Evolutionary conservation across 75 land plant species (phyloP), one percentile per base, ranked within the genome.

Genomic region (Picea glauca): DNA sequence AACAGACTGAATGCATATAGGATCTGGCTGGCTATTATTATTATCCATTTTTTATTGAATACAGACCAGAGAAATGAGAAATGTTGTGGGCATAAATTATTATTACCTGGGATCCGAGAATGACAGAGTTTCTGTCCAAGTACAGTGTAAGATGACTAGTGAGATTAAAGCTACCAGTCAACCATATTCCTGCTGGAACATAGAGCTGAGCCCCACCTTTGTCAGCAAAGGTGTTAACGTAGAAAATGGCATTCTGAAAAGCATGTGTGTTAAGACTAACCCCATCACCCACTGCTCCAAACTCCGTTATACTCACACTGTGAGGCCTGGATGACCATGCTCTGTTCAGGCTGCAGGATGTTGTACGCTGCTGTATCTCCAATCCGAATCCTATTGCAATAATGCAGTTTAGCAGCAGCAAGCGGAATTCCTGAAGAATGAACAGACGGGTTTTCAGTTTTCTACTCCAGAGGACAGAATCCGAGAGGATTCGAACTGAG

Each of bases 251-350:
- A 88, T 94, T 91, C 78, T 94, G 85, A 80, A 94, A 94, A 11
- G 98, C 98, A 77, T 85, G 89, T 13, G 98, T 94, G 83, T 94
- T 94, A 50, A 91, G 86, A 11, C 91, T 89, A 62, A 84, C 79
- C 33, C 98, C 98, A 90, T 94, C 94, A 59, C 98, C 96, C 23
- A 94, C 92, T 20, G 98, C 98, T 35, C 98, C 98, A 89, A 94
- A 94, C 50, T 94, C 98, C 5, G 90, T 89, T 72, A 94, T 91
- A 8, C 91, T 77, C 38, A 94, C 93, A 74, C 89, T 89, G 77
- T 94, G 96, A 31, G 98, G 93, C 79, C 98, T 74, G 57, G 57
- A 9, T 3, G 54, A 50, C 7, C 43, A 64, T 32, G 79, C 76
- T 33, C 46, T 79, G 14, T 26, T 64, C 21, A 58, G 64, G 62